Percentiles rank a stretch among this genome's conserved stretches.
Conservation (phyloP, 768 basidiomycete genomes). For the Russula ochroleuca region DNA sequence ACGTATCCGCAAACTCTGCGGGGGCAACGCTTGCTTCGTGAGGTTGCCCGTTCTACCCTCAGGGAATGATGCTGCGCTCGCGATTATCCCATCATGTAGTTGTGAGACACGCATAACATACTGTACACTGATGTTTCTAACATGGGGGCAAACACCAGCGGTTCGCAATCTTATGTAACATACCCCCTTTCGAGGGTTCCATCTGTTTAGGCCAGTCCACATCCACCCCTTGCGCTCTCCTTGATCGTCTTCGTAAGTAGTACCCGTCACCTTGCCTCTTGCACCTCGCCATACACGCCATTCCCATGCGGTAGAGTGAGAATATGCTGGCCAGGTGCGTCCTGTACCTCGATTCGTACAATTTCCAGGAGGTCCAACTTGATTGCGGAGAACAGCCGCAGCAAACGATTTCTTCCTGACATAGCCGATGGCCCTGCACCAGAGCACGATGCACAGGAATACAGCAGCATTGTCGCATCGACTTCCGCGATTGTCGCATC, state of each 20-base stretch:
- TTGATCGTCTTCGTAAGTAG: neutral
- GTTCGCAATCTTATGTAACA: too few species aligned
- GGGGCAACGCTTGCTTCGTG: too few species aligned
- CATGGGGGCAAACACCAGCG: too few species aligned
- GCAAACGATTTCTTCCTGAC: conserved; percentile 1
- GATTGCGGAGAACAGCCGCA: conserved; percentile 10
- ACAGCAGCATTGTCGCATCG: neutral
- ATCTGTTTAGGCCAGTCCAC: conserved; percentile 8
- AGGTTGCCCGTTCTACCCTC: too few species aligned
- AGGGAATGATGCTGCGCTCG: too few species aligned
- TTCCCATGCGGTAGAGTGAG: conserved; percentile 3
- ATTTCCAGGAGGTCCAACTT: neutral
- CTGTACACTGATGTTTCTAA: too few species aligned
- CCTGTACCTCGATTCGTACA: neutral
- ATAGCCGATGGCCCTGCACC: neutral
- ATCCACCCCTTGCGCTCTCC: conserved; percentile 14
- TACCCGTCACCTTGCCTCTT: neutral
- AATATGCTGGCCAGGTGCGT: neutral
- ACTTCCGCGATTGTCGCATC: conserved; percentile 4
- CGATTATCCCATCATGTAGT: too few species aligned
- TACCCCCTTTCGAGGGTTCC: neutral
- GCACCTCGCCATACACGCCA: neutral
- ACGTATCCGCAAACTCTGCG: too few species aligned
- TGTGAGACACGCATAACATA: too few species aligned
- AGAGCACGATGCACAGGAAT: neutral